These are phyloP conservation scores for Stemphylium lycopersici DNA, from an alignment of 2,329 filamentous ascomycete species.

Conservation along the genomic window DNA sequence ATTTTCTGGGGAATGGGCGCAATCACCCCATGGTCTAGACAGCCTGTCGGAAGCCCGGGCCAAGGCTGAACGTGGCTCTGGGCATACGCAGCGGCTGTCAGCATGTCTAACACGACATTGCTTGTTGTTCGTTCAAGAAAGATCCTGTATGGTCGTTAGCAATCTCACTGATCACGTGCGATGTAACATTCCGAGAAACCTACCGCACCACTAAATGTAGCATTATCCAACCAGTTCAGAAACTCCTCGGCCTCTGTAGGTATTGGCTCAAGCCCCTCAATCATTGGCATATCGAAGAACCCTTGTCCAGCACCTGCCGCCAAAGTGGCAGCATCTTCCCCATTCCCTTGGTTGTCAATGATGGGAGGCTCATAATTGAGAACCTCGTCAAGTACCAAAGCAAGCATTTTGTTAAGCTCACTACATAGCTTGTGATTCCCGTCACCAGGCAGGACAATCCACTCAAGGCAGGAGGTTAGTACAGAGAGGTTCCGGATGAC, in stretches of 20 bases:
- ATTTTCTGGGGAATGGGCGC: too few relatives aligned
- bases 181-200: neutral
- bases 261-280: constrained; percentile 46
- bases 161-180: neutral
- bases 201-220: constrained; percentile 45
- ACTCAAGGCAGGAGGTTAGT: constrained; percentile 44
- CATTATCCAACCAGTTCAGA: constrained; percentile 46
- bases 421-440: constrained; percentile 46
- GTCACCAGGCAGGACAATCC: constrained; percentile 42
- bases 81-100: neutral
- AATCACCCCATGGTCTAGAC: too few relatives aligned
- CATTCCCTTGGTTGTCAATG: constrained; percentile 22
- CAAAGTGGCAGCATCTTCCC: constrained; percentile 6
- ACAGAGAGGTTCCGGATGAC: constrained; percentile 47
- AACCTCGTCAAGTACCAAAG: constrained; percentile 43
- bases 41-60: neutral
- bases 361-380: constrained; percentile 43
- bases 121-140: neutral
- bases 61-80: neutral
- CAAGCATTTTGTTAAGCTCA: constrained; percentile 47
- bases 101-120: neutral
- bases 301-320: constrained; percentile 26
- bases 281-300: constrained; percentile 45
- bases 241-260: constrained; percentile 46
- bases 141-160: neutral